Evolutionary conservation across 2,329 filamentous ascomycete genomes (phyloP).

Genomic region (Talaromyces islandicus): DNA sequence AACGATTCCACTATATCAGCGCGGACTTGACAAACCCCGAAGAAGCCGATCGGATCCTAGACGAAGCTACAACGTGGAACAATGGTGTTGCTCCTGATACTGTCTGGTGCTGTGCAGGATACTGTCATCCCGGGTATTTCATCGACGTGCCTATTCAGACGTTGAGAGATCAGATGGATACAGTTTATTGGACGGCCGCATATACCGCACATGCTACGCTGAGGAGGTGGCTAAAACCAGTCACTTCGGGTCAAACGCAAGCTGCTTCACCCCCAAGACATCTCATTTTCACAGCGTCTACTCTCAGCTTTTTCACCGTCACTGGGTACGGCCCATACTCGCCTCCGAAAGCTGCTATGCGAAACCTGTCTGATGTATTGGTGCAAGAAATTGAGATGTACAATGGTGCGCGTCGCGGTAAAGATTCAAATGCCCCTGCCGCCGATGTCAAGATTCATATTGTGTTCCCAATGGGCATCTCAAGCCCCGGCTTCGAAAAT

Average conservation of each 20-base stretch:
- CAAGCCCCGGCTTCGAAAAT: constrained; percentile 64
- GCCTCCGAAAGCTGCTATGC: constrained; percentile 78
- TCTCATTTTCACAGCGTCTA: constrained; percentile 80
- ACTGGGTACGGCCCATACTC: constrained; percentile 80
- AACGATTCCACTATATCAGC: constrained; percentile 77
- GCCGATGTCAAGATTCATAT: constrained; percentile 73
- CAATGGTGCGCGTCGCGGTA: constrained; percentile 53
- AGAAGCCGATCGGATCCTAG: constrained; percentile 65
- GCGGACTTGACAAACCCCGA: constrained; percentile 70
- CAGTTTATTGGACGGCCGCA: constrained; percentile 81
- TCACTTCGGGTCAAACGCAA: constrained; percentile 16
- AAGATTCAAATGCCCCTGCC: constrained; percentile 39
- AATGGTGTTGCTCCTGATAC: constrained; percentile 66
- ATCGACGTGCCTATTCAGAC: constrained; percentile 63
- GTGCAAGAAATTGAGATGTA: constrained; percentile 82
- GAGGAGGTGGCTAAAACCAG: constrained; percentile 60
- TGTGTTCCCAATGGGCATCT: constrained; percentile 79
- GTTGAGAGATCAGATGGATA: constrained; percentile 75
- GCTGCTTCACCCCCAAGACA: constrained; percentile 49
- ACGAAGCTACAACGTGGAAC: constrained; percentile 74
- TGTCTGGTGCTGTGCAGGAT: constrained; percentile 85
- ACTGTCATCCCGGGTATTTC: constrained; percentile 68
- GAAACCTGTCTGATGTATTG: constrained; percentile 75
- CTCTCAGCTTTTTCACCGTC: constrained; percentile 67
- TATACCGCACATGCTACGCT: constrained; percentile 81